Evolutionary conservation across 2,329 filamentous ascomycete genomes (phyloP), one percentile per base, ranked within the genome.

Genomic region (Trichoderma polysporum): DNA sequence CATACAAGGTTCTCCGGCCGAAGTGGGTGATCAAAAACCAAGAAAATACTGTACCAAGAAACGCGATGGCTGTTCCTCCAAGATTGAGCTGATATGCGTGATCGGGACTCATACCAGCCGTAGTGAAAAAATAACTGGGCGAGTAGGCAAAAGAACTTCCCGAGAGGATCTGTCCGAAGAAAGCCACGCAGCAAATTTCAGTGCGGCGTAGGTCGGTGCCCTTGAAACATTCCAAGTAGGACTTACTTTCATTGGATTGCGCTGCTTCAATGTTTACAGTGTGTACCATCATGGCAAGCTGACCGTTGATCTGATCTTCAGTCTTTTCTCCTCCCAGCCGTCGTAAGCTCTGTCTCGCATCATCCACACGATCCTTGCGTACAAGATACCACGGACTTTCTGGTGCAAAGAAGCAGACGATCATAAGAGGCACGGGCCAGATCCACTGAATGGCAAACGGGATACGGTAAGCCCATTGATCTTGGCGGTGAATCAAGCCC

Each of bases 161-260:
- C 1, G 59, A 54, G 12, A 69, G 52, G 19, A 19, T 54, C 22
- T 66, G 65, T 2, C 65, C 65, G 12, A 60, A 13, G n/a, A 66
- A 63, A 3, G 47, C 56, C 3, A 62, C 19, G 15, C 65, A 79
- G 1, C 83, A 83, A 31, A 86, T 83, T 71, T 85, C 83, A 8
- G 84, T 86, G n/a, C 85, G 78, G 10, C 83, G 79, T 0, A 83
- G 74, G 39, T 84, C 78, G 6, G 76, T 73, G 17, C 78, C 78
- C 25, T 75, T 76, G 72, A 84, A 84, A 69, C 80, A 82, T 70
- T 83, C 80, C 50, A 68, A 66, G 61, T 84, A 84, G 0, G 74
- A 77, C 0, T 76, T 78, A 2, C 79, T 79, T 0, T 71, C 72
- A 0, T 74, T 73, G 15, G 78, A 72, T 17, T 74, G 70, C 54